These are phyloP conservation scores for Plasmodium inui DNA, from an alignment of 169 alveolate species.

Conservation along the genomic window DNA sequence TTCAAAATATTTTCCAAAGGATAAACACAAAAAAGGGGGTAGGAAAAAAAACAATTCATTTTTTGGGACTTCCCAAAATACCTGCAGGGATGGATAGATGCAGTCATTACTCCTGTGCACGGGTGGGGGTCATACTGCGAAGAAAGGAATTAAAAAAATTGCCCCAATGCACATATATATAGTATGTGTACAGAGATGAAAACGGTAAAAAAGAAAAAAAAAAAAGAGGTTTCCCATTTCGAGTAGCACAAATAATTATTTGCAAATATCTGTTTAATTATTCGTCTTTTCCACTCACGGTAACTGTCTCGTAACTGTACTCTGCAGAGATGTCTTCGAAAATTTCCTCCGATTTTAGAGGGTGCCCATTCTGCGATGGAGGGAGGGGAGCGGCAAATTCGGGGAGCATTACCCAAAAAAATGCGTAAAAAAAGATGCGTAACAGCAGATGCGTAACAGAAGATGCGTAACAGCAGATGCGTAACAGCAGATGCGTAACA, in stretches of 20 bases:
- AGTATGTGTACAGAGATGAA: background rate
- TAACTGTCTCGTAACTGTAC: conserved; percentile 91
- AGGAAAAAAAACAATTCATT: background rate
- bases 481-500: background rate
- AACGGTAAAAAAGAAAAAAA: background rate
- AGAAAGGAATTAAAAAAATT: background rate
- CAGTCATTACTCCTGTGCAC: conserved; percentile 82
- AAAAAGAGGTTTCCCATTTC: background rate
- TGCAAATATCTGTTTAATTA: background rate
- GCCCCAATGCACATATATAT: background rate
- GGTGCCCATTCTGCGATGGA: conserved; percentile 80
- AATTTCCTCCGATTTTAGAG: conserved; percentile 88
- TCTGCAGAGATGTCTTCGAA: conserved; percentile 93
- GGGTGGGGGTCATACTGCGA: conserved; percentile 88
- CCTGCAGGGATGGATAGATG: conserved; percentile 93
- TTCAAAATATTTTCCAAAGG: background rate
- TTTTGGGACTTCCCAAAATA: background rate
- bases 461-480: background rate
- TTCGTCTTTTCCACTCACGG: conserved; percentile 72
- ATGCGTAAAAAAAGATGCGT: background rate
- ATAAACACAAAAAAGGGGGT: background rate
- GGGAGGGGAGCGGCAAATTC: background rate
- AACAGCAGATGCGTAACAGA: background rate
- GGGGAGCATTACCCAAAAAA: background rate
- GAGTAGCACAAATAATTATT: background rate